Base-by-base conservation (phyloP, 177 flowering plant species). In the Vitis hybrid region DNA sequence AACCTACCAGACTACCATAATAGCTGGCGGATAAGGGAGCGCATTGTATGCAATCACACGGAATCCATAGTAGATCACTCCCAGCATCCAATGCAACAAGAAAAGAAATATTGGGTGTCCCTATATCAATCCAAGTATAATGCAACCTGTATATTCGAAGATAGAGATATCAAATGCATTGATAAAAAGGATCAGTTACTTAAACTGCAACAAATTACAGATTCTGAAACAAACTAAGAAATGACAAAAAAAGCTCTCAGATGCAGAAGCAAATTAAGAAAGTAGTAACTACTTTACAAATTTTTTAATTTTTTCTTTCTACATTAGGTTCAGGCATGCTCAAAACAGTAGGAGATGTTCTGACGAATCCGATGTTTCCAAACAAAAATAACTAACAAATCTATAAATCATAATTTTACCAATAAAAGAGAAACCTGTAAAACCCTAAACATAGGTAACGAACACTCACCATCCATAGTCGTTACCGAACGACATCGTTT, bases 1-100 rank as follows among this genome's bases (percentile, higher is more conserved):
- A 19, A 70, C 89, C 21, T 88, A 92, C 97, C 92, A 94, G 81
- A 74, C 74, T 79, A 71, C 63, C 72, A 70, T 89, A 89, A 71
- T 85, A 72, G 76, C 84, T 71, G 34, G 91, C 82, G 48, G 98
- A 82, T 13, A 95, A 70, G 3, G 97, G 92, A 68, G 99, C 99
- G 77, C 99, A 95, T 67, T 89, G 88, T 48, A 88, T 73, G 78
- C 99, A 95, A 67, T 93, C 81, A 72, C 99, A 95, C 5, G 99
- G 99, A 74, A 95, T 77, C 99, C 99, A 95, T 52, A 91, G 87
- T 3, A 90, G 81, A 81, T 95, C 97, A 77, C 98, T 95, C 34
- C 98, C 99, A 70, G 84, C 79, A 85, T 95, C 99, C 83, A 95
- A 77, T 19, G 99, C 99, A 60, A 93, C 99, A 70, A 95, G 91